These are phyloP conservation scores for Ophiocordyceps sinensis DNA, from an alignment of 2,329 filamentous ascomycete genomes.

Conservation along the genomic window DNA sequence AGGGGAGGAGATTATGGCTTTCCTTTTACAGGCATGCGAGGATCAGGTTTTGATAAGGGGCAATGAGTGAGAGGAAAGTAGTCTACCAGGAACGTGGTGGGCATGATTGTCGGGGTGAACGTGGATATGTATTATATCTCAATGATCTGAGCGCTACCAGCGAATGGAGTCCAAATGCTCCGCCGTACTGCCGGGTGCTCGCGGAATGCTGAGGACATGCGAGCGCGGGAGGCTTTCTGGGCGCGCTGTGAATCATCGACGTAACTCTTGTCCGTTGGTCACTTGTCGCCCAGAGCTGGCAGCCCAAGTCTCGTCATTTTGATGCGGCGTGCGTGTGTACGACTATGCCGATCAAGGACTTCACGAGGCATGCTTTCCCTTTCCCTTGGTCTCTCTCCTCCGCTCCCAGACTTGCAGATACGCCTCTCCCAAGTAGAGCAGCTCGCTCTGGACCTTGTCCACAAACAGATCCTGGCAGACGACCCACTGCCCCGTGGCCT, in stretches of 20 bases:
- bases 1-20: neutral
- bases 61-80: neutral
- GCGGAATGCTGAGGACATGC: neutral
- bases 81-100: slow-evolving; percentile 1
- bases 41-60: neutral
- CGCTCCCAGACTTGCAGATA: slow-evolving; percentile 96
- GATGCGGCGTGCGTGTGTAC: neutral
- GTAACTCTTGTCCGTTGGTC: neutral
- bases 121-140: slow-evolving; percentile 2
- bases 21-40: slow-evolving; percentile 1
- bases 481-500: slow-evolving; percentile 74
- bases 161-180: too few species aligned
- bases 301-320: too few species aligned
- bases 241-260: neutral
- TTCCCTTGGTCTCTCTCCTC: slow-evolving; percentile 36
- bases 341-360: neutral
- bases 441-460: slow-evolving; percentile 74
- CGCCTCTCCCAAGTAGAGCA: slow-evolving; percentile 83
- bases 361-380: slow-evolving; percentile 15
- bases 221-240: neutral
- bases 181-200: too few species aligned
- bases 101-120: neutral
- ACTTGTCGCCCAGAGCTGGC: too few species aligned
- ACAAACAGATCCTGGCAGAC: slow-evolving; percentile 91
- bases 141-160: too few species aligned